A percentile compares a stretch with the other conserved stretches of the same genome.
phyloP scores from a whole-genome alignment of 192 early-diverging fungal genomes.

The Rhizoclosmatium sp. region DNA sequence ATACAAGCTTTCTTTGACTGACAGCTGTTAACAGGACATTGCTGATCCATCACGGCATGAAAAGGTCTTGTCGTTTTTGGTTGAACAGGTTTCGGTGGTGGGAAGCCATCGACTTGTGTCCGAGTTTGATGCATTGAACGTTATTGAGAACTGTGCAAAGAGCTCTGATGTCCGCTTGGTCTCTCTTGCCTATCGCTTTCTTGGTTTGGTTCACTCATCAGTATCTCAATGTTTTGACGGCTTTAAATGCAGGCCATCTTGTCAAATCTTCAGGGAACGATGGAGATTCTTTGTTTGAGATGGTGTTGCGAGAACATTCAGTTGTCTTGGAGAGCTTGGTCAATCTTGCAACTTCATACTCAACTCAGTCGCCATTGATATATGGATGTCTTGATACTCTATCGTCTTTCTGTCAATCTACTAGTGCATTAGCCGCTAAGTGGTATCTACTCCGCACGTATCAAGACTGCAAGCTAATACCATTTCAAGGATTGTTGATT shows the following conservation, averaged over 20 bases:
- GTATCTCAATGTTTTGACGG: no score
- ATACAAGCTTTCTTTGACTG: not conserved
- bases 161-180: constrained; percentile 5
- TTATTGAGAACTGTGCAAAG: constrained; percentile 1
- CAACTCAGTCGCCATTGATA: not conserved
- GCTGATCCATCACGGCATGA: constrained; percentile 34
- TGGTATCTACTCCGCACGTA: not conserved
- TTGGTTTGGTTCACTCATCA: not conserved
- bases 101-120: not conserved
- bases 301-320: not conserved
- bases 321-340: not conserved
- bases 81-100: not conserved
- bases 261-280: not conserved
- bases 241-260: not conserved
- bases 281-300: not conserved
- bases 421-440: not conserved
- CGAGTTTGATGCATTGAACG: not conserved
- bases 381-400: constrained; percentile 22
- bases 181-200: constrained; percentile 27
- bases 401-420: constrained; percentile 10
- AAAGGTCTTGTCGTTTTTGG: constrained; percentile 26
- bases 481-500: constrained; percentile 7
- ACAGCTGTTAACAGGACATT: constrained; percentile 14
- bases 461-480: not conserved
- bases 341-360: not conserved